Evolutionary conservation across 2,329 filamentous ascomycete genomes (phyloP), one percentile per base, ranked within the genome.

Genomic region (Thelonectria blattea): DNA sequence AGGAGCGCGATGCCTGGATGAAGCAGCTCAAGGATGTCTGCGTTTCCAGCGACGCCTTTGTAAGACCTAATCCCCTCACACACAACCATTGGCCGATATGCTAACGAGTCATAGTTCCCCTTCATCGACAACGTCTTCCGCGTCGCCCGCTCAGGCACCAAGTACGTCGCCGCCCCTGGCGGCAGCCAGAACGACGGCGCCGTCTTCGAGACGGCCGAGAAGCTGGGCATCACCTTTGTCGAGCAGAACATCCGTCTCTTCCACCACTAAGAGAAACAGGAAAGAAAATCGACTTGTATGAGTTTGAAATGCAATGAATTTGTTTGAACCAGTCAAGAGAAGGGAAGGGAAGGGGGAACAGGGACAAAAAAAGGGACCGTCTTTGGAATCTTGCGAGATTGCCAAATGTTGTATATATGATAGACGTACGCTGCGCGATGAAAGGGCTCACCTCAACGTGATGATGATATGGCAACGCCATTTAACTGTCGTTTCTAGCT

Each of bases 41-140:
- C 56, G 87, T 97, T 56, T 96, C 92, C 54, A 96, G 92, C 66
- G 95, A 99, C 77, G 95, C 95, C 66, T 99, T 99, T 79, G 91
- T 94, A n/a, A n/a, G n/a, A n/a, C n/a, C n/a, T n/a, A n/a, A n/a
- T n/a, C n/a, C n/a, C n/a, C n/a, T n/a, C n/a, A n/a, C n/a, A n/a
- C n/a, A n/a, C n/a, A n/a, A n/a, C n/a, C n/a, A n/a, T n/a, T n/a
- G n/a, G n/a, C n/a, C n/a, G n/a, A 18, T 48, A 52, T n/a, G n/a
- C 73, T 76, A 69, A 77, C 65, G 10, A 2, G 15, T 30, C 18
- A 1, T 60, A 92, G 91, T 99, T 99, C 87, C 95, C 95, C 68
- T 99, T 99, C 80, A 92, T 92, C 73, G 95, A 99, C 83, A 99
- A 99, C 72, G 91, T 99, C 67, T 97, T 96, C 87, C 88, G 95